These are phyloP conservation scores for Collybiopsis confluens DNA, from an alignment of 768 basidiomycete genomes.

Conservation along the genomic window DNA sequence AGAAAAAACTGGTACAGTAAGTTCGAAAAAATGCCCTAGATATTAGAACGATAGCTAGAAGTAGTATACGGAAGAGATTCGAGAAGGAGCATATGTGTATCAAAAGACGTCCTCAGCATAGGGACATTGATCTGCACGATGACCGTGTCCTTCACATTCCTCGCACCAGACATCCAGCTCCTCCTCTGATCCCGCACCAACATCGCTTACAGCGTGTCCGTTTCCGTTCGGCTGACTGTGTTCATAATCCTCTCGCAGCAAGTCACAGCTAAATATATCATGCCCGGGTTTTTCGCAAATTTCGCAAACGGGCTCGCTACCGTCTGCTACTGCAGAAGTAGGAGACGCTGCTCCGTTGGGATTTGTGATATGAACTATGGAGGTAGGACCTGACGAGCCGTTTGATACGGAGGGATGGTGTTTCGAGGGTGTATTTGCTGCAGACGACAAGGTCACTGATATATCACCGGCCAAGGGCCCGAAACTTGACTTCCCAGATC, in stretches of 20 bases:
- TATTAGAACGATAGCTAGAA: no score
- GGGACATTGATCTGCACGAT: slow-evolving; percentile 73
- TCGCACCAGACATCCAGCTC: slow-evolving; percentile 58
- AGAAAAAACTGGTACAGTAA: no score
- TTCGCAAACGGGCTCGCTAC: slow-evolving; percentile 61
- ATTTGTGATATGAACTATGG: not conserved
- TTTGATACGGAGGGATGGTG: slow-evolving; percentile 16
- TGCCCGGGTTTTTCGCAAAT: slow-evolving; percentile 84
- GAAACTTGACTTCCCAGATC: slow-evolving; percentile 38
- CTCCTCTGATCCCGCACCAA: slow-evolving; percentile 11
- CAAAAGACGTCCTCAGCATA: slow-evolving; percentile 85
- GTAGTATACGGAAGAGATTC: no score
- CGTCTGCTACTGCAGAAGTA: slow-evolving; percentile 11
- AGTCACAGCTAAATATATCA: slow-evolving; percentile 80
- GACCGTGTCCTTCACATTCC: slow-evolving; percentile 81
- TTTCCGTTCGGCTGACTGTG: no score
- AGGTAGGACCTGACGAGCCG: slow-evolving; percentile 11
- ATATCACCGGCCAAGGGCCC: not conserved
- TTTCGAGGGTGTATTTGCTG: slow-evolving; percentile 11
- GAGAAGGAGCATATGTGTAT: not conserved
- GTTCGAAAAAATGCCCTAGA: no score
- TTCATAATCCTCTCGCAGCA: slow-evolving; percentile 54
- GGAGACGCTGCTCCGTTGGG: slow-evolving; percentile 17
- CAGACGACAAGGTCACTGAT: slow-evolving; percentile 9
- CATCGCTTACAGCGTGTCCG: no score